Evolutionary conservation across 805 yeast species (phyloP).

Genomic region (Limtongia smithiae): DNA sequence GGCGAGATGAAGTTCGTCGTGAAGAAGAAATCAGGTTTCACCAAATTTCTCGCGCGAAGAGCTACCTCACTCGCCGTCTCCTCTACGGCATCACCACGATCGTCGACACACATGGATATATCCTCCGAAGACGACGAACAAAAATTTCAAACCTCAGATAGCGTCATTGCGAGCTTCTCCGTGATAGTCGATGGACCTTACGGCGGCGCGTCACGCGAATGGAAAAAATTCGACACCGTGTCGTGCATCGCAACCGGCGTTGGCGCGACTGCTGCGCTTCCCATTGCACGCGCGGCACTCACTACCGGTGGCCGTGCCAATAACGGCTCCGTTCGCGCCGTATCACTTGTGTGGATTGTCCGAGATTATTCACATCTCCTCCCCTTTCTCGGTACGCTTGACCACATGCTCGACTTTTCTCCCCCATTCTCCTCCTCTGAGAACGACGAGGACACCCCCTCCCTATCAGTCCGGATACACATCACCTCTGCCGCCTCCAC

Average conservation of each 20-base stretch:
- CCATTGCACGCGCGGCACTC: conserved; percentile 32
- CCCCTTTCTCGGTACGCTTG: background rate
- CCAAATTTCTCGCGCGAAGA: conserved; percentile 6
- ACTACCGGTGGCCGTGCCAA: background rate
- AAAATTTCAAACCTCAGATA: too few relatives aligned
- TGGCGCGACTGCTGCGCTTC: conserved; percentile 46
- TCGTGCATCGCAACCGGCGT: conserved; percentile 45
- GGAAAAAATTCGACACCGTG: conserved; percentile 43
- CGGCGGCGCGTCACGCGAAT: conserved; percentile 45
- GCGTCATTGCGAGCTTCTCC: conserved; percentile 30
- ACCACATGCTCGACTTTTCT: too few relatives aligned
- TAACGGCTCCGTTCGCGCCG: background rate
- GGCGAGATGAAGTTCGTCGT: conserved; percentile 44
- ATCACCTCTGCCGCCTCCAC: too few relatives aligned
- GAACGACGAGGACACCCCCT: too few relatives aligned
- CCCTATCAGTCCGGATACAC: too few relatives aligned
- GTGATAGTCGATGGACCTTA: conserved; percentile 47
- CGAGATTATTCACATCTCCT: background rate
- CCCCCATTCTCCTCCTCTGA: too few relatives aligned
- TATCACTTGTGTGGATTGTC: conserved; percentile 7
- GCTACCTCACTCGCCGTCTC: background rate
- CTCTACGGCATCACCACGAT: background rate
- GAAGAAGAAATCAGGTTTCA: conserved; percentile 29
- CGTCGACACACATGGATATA: too few relatives aligned
- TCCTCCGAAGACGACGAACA: too few relatives aligned